Conservation (phyloP, 2,329 filamentous ascomycete species). For the Xylaria sp. region DNA sequence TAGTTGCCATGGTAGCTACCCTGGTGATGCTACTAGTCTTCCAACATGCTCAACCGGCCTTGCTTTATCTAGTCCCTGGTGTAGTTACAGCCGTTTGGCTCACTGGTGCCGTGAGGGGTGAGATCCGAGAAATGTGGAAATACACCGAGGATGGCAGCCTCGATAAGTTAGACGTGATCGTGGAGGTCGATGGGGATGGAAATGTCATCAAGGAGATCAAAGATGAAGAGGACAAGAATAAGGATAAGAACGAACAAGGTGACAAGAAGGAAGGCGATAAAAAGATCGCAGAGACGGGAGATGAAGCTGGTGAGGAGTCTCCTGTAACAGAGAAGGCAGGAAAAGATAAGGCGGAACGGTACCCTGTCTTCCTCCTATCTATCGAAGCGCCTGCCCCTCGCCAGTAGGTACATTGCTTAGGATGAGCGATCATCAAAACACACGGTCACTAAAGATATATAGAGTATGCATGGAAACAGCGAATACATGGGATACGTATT, state of each 20-base stretch:
- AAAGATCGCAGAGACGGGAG: constrained; percentile 36
- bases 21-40: constrained; percentile 81
- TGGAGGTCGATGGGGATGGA: constrained; percentile 64
- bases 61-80: constrained; percentile 91
- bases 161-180: constrained; percentile 65
- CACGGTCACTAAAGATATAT: neutral
- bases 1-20: constrained; percentile 80
- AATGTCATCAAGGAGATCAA: constrained; percentile 57
- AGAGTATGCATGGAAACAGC: neutral
- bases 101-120: constrained; percentile 76
- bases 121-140: constrained; percentile 79
- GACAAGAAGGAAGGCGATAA: constrained; percentile 19
- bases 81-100: constrained; percentile 81
- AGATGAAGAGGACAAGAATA: constrained; percentile 50
- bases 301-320: constrained; percentile 37
- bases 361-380: constrained; percentile 48
- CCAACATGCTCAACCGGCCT: constrained; percentile 85
- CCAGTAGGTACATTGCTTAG: neutral
- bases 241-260: constrained; percentile 46
- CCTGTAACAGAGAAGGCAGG: constrained; percentile 25
- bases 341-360: constrained; percentile 12
- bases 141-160: constrained; percentile 79
- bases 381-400: constrained; percentile 45
- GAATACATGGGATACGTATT: neutral
- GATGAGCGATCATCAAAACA: neutral